Conservation (phyloP, 2,329 filamentous ascomycete species). For the Cyphellophora europaea region DNA sequence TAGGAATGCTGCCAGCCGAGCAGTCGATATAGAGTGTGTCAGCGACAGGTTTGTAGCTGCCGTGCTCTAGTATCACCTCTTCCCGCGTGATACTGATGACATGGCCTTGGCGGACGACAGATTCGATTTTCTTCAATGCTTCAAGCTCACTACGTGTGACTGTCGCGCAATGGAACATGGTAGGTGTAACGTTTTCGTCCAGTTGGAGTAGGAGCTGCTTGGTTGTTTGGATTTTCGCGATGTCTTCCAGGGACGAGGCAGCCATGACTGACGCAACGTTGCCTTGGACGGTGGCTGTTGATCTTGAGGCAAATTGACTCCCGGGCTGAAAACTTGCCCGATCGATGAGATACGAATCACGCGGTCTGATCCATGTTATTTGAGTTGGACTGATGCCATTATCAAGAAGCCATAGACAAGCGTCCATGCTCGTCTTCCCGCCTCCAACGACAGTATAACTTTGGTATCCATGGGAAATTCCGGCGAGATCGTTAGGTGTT, state of each 20-base stretch:
- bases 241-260: slow-evolving; percentile 4
- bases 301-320: not conserved
- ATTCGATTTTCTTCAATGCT: slow-evolving; percentile 4
- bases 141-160: slow-evolving; percentile 3
- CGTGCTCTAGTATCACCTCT: slow-evolving; percentile 3
- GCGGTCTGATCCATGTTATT: slow-evolving; percentile 6
- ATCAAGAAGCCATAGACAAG: slow-evolving; percentile 4
- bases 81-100: slow-evolving; percentile 3
- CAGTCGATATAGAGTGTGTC: slow-evolving; percentile 6
- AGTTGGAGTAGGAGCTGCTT: slow-evolving; percentile 1
- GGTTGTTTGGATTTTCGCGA: slow-evolving; percentile 1
- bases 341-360: slow-evolving; percentile 2
- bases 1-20: slow-evolving; percentile 2
- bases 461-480: slow-evolving; percentile 1
- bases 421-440: slow-evolving; percentile 5
- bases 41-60: slow-evolving; percentile 3
- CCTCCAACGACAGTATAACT: slow-evolving; percentile 6
- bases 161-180: slow-evolving; percentile 6
- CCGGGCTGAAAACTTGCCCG: slow-evolving; percentile 1
- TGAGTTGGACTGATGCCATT: slow-evolving; percentile 4
- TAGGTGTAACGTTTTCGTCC: slow-evolving; percentile 3
- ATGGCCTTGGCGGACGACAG: slow-evolving; percentile 3
- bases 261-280: slow-evolving; percentile 2
- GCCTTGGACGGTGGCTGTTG: not conserved
- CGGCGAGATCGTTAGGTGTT: slow-evolving; percentile 4